Base-by-base conservation (phyloP, 495 filamentous ascomycete species). In the Baudoinia panamericana region DNA sequence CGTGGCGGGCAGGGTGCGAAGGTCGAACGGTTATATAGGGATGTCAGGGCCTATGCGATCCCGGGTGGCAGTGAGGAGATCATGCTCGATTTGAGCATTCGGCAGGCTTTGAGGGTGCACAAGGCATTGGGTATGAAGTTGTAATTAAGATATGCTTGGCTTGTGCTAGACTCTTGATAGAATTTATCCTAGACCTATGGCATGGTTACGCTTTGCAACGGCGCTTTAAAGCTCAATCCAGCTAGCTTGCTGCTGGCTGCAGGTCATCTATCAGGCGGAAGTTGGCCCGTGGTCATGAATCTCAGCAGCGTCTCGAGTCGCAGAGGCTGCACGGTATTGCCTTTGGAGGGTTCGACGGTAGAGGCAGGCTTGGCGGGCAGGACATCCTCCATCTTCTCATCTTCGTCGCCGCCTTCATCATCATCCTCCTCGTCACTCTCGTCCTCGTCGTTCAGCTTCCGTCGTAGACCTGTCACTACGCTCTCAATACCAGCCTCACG, bases 31-130 rank as follows among this genome's bases (percentile, higher is more conserved):
- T 64, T 97, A 50, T 97, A 97, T 59, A 70, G 90, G 43, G 90
- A 97, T 64, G 90, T 97, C n/a, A 70, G 90, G 43, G 90, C 90
- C 18, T 97, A 97, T 60, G 88, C 90, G 34, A 97, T 97, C 50
- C 90, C 90, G 4, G 90, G 90, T 59, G 90, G 90, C 24, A 82
- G 75, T 56, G 90, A 97, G 66, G 90, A 97, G 72, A 97, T 97
- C 45, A 97, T 97, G 90, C 64, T 95, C 48, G 90, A 97, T 66
- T 63, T 97, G 52, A 93, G 84, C 61, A 94, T 97, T 61, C 70
- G 90, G 46, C 90, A 97, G 68, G 80, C 80, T 53, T 57, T 95
- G 69, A 75, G 73, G 60, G 90, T 97, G 24, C 82, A 86, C 46
- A 76, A 93, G 69, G 79, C 76, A 53, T 64, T 94, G 59, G 90